Evolutionary conservation across 108 stramenopile species (phyloP).

Genomic region (Craspedostauros australis): DNA sequence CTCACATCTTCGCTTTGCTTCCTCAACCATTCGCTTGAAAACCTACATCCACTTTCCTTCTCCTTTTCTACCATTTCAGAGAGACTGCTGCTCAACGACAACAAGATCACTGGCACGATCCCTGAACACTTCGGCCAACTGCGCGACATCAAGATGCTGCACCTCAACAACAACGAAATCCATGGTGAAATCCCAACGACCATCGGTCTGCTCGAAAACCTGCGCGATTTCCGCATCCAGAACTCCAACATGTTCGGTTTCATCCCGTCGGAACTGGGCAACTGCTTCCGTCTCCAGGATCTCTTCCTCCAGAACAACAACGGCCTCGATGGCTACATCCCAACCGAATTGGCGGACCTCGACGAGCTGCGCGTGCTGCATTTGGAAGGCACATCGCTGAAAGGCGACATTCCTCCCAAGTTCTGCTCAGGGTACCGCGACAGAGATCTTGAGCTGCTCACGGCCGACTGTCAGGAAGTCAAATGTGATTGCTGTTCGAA

Average conservation of each 20-base stretch:
- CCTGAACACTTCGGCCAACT: slow-evolving; percentile 10
- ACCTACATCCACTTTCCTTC: neutral
- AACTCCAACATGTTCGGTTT: slow-evolving; percentile 22
- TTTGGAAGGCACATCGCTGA: slow-evolving; percentile 21
- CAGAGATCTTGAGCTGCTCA: slow-evolving; percentile 2
- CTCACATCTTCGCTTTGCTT: neutral
- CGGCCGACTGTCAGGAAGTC: slow-evolving; percentile 14
- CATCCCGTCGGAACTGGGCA: slow-evolving; percentile 19
- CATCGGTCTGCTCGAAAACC: slow-evolving; percentile 25
- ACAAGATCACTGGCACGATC: slow-evolving; percentile 27
- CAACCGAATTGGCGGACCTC: slow-evolving; percentile 24
- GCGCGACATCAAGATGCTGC: slow-evolving; percentile 14
- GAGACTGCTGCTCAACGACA: slow-evolving; percentile 13
- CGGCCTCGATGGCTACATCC: slow-evolving; percentile 21
- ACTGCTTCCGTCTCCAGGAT: slow-evolving; percentile 7
- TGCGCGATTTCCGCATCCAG: slow-evolving; percentile 3
- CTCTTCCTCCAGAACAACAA: slow-evolving; percentile 19
- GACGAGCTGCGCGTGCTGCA: slow-evolving; percentile 8
- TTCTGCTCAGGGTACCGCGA: slow-evolving; percentile 7
- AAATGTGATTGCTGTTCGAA: slow-evolving; percentile 16
- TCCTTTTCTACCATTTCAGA: neutral
- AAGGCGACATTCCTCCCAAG: slow-evolving; percentile 27
- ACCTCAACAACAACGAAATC: slow-evolving; percentile 17
- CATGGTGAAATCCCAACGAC: slow-evolving; percentile 26
- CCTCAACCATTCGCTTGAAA: neutral